Conservation (phyloP, 495 filamentous ascomycete species). For the Aspergillus taichungensis region DNA sequence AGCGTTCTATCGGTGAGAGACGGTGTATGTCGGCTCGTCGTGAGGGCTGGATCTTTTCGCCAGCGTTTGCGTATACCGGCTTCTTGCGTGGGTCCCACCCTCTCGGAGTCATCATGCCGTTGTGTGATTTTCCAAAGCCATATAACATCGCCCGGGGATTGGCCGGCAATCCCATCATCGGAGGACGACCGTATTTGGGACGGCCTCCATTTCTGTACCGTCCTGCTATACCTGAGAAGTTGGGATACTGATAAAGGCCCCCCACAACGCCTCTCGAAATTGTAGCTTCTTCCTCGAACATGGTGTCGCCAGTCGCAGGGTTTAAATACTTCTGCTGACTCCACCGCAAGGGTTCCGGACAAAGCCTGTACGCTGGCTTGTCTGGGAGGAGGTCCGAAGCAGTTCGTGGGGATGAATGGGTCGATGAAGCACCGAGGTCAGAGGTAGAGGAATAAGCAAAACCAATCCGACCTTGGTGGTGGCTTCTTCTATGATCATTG, state of each 20-base stretch:
- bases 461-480: constrained; percentile 14
- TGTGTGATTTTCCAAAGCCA: constrained; percentile 13
- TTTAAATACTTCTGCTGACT: constrained; percentile 20
- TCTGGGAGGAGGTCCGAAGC: constrained; percentile 25
- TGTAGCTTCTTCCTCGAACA: constrained; percentile 32
- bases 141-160: constrained; percentile 32
- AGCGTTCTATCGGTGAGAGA: not conserved
- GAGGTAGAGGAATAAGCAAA: constrained; percentile 24
- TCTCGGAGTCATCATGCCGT: constrained; percentile 4
- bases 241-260: constrained; percentile 2
- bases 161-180: constrained; percentile 25
- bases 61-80: constrained; percentile 5
- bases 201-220: constrained; percentile 1
- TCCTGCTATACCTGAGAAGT: not conserved
- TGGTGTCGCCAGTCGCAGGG: constrained; percentile 25
- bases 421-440: constrained; percentile 22
- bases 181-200: constrained; percentile 3
- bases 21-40: constrained; percentile 2
- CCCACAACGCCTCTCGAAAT: constrained; percentile 9
- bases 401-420: constrained; percentile 25
- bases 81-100: constrained; percentile 3
- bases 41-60: constrained; percentile 3
- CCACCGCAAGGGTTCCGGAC: constrained; percentile 31
- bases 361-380: constrained; percentile 16
- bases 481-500: not conserved